phyloP scores from a whole-genome alignment of 306 rosid species.

The Astragalus membranaceus region DNA sequence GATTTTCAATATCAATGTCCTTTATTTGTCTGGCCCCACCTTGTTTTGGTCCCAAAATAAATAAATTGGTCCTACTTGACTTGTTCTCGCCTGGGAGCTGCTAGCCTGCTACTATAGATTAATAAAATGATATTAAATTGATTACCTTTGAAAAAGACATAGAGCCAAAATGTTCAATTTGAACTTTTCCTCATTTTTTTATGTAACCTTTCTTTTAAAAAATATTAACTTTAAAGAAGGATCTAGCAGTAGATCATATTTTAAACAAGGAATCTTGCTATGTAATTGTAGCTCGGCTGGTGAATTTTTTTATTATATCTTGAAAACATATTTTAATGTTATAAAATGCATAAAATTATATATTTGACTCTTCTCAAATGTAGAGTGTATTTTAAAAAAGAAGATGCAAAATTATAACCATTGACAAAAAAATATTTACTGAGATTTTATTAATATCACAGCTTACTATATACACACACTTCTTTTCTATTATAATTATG shows the following conservation, averaged over 20 bases:
- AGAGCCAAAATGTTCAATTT: constrained; percentile 16
- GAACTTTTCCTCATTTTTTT: constrained; percentile 13
- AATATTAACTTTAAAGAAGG: background rate
- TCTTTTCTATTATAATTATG: too few relatives aligned
- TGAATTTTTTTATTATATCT: background rate
- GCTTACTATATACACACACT: too few relatives aligned
- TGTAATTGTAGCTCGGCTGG: background rate
- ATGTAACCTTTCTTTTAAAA: background rate
- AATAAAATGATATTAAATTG: background rate
- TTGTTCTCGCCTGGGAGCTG: background rate
- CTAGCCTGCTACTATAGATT: too few relatives aligned
- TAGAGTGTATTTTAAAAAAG: too few relatives aligned
- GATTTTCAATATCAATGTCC: constrained; percentile 7
- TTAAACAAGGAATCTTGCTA: constrained; percentile 10
- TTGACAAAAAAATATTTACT: background rate
- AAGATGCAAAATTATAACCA: background rate
- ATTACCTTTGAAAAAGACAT: background rate
- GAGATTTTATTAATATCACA: too few relatives aligned
- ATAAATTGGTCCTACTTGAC: too few relatives aligned
- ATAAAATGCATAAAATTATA: too few relatives aligned
- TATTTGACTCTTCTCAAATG: background rate
- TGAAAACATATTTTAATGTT: background rate
- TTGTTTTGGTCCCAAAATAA: too few relatives aligned
- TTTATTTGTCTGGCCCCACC: background rate
- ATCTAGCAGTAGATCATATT: background rate